Base-by-base conservation (phyloP, 768 basidiomycete species). In the Russula virescens region DNA sequence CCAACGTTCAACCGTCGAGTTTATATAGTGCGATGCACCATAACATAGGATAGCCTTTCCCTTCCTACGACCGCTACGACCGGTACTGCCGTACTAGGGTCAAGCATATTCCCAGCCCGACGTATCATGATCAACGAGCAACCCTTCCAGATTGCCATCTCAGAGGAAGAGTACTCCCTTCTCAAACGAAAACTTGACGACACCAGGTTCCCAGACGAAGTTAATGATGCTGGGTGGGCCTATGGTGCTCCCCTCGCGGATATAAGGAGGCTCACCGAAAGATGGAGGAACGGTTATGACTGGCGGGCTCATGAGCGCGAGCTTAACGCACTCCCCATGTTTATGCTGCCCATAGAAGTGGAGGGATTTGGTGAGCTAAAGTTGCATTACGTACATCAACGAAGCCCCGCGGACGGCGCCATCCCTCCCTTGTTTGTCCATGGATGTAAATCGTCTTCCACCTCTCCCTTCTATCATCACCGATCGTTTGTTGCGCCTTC, bases 161-260 rank as follows among this genome's bases (percentile, higher is more conserved):
- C 82, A 0, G 80, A 81, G 47, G 69, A 68, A 2, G 66, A 75
- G 19, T 69, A 86, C 21, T 68, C 71, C 0, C 35, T 71, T n/a
- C 74, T 86, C 11, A 71, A 71, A 14, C 67, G 70, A 40, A 86
- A 83, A 65, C 80, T 87, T 16, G 73, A 73, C 0, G 73, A 81
- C 16, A 69, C 78, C 0, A 72, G 69, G 0, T 75, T 85, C 31
- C 86, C 85, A 0, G 81, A 85, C 68, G 83, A 86, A 63, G 73
- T 87, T 2, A 75, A 83, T 9, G 75, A 77, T 23, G 79, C 78
- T 0, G 77, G 72, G 0, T 77, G 79, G 76, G 76, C 75, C 16
- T 85, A 84, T 59, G 84, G 84, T 2, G 74, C 69, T 19, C 67
- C 65, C 18, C 57, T 71, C 8, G 65, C 58, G 5, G 72, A 73